Percentiles rank a stretch among this genome's conserved stretches.
These are phyloP conservation scores for Boletus chippewaensis DNA, from an alignment of 1,284 basidiomycete species.

Conservation along the genomic window DNA sequence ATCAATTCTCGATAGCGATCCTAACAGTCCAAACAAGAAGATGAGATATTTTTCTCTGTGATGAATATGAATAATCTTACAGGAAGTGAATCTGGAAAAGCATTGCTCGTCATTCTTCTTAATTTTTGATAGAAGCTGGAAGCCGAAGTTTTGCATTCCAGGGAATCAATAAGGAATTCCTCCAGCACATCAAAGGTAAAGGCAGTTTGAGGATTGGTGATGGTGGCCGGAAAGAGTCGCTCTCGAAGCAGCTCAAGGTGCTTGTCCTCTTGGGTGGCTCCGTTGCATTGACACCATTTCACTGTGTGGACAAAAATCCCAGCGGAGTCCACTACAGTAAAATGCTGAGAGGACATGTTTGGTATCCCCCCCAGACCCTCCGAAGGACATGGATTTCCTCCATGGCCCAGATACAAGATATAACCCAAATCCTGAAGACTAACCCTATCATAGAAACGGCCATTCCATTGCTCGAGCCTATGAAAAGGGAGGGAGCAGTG, in stretches of 20 bases:
- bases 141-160: constrained; percentile 28
- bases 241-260: constrained; percentile 12
- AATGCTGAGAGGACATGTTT: neutral
- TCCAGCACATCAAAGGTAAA: constrained; percentile 30
- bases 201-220: constrained; percentile 20
- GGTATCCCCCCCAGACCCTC: neutral
- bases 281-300: constrained; percentile 1
- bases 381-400: too few species aligned
- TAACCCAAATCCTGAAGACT: neutral
- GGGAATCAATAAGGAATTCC: constrained; percentile 24
- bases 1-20: constrained; percentile 14
- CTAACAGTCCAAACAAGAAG: neutral
- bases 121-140: constrained; percentile 27
- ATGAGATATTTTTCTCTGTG: too few species aligned
- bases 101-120: constrained; percentile 19
- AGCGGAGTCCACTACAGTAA: neutral
- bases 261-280: neutral
- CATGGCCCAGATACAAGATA: too few species aligned
- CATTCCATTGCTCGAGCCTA: neutral
- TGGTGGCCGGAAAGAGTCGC: constrained; percentile 24
- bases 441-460: neutral
- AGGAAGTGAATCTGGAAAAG: constrained; percentile 15
- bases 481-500: neutral
- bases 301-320: neutral
- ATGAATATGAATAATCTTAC: neutral